phyloP scores from a whole-genome alignment of 192 early-diverging fungal species.

The Linnemannia schmuckeri region DNA sequence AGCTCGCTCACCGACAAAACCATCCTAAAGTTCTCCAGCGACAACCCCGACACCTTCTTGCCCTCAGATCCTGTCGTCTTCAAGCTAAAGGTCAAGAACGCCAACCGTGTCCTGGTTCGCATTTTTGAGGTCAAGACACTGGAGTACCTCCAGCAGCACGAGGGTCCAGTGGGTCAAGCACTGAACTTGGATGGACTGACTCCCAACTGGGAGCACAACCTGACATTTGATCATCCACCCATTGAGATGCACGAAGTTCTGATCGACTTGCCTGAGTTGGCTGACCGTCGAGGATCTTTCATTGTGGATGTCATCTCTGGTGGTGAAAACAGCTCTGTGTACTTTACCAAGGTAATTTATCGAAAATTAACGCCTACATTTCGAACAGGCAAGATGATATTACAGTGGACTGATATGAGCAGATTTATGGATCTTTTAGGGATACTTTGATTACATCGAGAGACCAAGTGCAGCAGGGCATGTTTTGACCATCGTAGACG shows the following conservation, averaged over 20 bases:
- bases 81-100: constrained; percentile 57
- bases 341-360: constrained; percentile 59
- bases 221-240: constrained; percentile 25
- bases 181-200: constrained; percentile 61
- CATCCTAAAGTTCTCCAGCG: constrained; percentile 31
- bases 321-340: constrained; percentile 52
- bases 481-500: constrained; percentile 59
- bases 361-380: no score
- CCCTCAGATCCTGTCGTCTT: constrained; percentile 54
- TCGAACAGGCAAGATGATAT: background rate
- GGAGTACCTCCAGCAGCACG: constrained; percentile 52
- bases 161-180: constrained; percentile 8
- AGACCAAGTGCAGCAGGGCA: constrained; percentile 61
- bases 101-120: constrained; percentile 51
- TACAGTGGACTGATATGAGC: background rate
- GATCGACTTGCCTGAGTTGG: constrained; percentile 45
- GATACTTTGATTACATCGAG: constrained; percentile 55
- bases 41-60: constrained; percentile 24
- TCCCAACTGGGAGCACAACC: constrained; percentile 59
- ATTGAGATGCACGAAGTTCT: constrained; percentile 47
- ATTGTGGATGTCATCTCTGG: constrained; percentile 63
- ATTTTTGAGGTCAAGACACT: constrained; percentile 60
- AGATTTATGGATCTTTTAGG: constrained; percentile 34
- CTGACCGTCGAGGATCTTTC: constrained; percentile 60
- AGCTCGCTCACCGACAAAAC: constrained; percentile 20